These are phyloP conservation scores for Macrolepiota dolichaula DNA, from an alignment of 768 basidiomycete genomes.

Conservation along the genomic window DNA sequence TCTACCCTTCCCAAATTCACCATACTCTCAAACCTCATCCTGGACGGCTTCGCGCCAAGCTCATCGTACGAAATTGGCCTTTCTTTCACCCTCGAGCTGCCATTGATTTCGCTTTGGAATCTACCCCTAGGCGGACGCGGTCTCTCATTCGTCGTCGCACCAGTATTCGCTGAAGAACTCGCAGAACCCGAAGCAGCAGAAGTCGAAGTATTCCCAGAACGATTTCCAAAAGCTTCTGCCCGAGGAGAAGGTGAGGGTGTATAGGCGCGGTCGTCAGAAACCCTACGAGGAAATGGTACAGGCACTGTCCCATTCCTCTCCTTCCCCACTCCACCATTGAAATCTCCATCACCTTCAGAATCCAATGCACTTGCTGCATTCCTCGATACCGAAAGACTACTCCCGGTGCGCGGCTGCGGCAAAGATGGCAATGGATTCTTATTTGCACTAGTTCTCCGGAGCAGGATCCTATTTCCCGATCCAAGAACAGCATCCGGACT, in stretches of 20 bases:
- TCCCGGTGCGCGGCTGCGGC: slow-evolving; percentile 28
- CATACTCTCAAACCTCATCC: slow-evolving; percentile 73
- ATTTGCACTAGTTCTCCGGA: slow-evolving; percentile 59
- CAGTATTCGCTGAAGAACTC: slow-evolving; percentile 31
- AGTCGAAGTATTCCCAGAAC: slow-evolving; percentile 18
- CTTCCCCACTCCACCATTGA: background rate
- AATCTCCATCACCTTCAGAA: slow-evolving; percentile 27
- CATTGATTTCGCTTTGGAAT: slow-evolving; percentile 74
- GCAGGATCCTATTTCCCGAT: slow-evolving; percentile 40
- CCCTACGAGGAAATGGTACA: slow-evolving; percentile 66
- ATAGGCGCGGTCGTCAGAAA: slow-evolving; percentile 45
- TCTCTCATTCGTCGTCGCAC: slow-evolving; percentile 26
- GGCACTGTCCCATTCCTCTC: slow-evolving; percentile 16
- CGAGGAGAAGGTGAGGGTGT: slow-evolving; percentile 13
- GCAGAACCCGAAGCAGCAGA: slow-evolving; percentile 38
- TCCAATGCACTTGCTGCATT: slow-evolving; percentile 2
- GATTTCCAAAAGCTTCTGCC: background rate
- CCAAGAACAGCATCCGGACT: slow-evolving; percentile 52
- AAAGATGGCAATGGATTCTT: slow-evolving; percentile 20
- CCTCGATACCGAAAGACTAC: slow-evolving; percentile 31
- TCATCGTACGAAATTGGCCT: slow-evolving; percentile 72
- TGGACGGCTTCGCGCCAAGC: slow-evolving; percentile 45
- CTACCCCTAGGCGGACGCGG: slow-evolving; percentile 50
- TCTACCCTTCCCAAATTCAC: slow-evolving; percentile 51
- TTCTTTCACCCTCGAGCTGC: slow-evolving; percentile 47